A percentile compares a stretch with the other conserved stretches of the same genome.
phyloP scores from a whole-genome alignment of 2,329 filamentous ascomycete genomes.

The Pseudopithomyces maydicus region DNA sequence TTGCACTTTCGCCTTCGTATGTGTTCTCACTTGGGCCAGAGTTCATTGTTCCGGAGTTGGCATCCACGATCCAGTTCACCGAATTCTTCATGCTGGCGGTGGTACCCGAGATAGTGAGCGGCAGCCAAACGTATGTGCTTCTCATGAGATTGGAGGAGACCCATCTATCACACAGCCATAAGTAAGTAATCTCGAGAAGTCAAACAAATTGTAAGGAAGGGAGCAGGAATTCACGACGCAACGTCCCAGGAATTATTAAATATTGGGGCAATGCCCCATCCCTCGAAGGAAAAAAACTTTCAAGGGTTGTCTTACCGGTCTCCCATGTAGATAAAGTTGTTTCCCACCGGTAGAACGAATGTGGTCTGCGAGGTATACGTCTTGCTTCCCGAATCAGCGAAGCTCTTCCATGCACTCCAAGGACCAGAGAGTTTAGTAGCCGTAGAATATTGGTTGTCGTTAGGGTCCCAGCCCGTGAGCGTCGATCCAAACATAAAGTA shows the following conservation, averaged over 20 bases:
- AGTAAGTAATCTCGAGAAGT: too few species aligned
- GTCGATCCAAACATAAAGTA: conserved; percentile 70
- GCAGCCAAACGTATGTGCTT: conserved; percentile 69
- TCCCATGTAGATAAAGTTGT: conserved; percentile 64
- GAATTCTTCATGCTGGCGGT: conserved; percentile 57
- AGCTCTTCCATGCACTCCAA: conserved; percentile 66
- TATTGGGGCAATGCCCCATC: too few species aligned
- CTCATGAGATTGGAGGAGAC: conserved; percentile 62
- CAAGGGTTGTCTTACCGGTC: neutral
- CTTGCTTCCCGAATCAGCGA: conserved; percentile 61
- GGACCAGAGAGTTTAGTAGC: conserved; percentile 62
- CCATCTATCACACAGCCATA: conserved; percentile 62
- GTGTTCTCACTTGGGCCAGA: conserved; percentile 52
- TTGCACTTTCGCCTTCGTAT: conserved; percentile 59
- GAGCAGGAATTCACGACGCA: too few species aligned
- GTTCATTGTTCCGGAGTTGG: conserved; percentile 50
- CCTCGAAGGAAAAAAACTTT: too few species aligned
- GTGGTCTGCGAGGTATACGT: conserved; percentile 67
- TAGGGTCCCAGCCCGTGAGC: conserved; percentile 58
- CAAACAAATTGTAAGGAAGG: too few species aligned
- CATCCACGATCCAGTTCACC: conserved; percentile 61
- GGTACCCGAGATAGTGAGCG: conserved; percentile 59
- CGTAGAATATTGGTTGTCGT: conserved; percentile 69
- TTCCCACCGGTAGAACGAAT: conserved; percentile 58
- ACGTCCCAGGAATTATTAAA: too few species aligned